Conservation (phyloP, 176 grass and related monocot species). For the Miscanthus lutarioriparius region DNA sequence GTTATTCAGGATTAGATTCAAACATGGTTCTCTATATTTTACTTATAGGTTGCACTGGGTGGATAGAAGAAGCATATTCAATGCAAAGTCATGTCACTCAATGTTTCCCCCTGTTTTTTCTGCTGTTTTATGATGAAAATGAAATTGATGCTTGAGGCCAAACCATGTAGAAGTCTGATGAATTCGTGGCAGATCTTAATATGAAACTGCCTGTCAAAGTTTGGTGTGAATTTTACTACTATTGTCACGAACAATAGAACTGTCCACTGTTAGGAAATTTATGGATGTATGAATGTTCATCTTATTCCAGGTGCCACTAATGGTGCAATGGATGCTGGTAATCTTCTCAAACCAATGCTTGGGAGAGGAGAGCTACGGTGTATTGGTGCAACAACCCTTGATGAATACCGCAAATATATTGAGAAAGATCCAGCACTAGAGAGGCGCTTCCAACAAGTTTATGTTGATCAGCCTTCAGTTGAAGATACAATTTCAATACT, state of each 20-base stretch:
- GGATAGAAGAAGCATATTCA: neutral
- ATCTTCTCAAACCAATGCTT: conserved; percentile 97
- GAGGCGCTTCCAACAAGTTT: conserved; percentile 98
- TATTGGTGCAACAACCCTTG: conserved; percentile 96
- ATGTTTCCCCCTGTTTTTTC: neutral
- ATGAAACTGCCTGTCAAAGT: neutral
- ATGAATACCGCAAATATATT: conserved; percentile 98
- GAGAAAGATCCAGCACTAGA: conserved; percentile 99
- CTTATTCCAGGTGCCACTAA: conserved; percentile 80
- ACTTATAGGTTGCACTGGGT: neutral
- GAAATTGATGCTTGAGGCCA: neutral
- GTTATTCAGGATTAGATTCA: neutral
- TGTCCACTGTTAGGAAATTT: neutral
- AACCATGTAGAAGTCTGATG: neutral
- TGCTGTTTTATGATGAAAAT: neutral
- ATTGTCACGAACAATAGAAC: neutral
- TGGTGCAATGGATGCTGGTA: conserved; percentile 98
- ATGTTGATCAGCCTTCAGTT: conserved; percentile 90
- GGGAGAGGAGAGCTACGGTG: conserved; percentile 94
- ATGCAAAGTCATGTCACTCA: neutral
- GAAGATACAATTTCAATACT: conserved; percentile 99
- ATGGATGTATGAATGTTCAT: conserved; percentile 10
- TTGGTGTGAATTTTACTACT: conserved; percentile 2
- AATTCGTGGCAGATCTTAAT: neutral
- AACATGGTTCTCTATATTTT: neutral